Base-by-base conservation (phyloP, 352 stramenopile genomes). In the Globisporangium paroecandrum region DNA sequence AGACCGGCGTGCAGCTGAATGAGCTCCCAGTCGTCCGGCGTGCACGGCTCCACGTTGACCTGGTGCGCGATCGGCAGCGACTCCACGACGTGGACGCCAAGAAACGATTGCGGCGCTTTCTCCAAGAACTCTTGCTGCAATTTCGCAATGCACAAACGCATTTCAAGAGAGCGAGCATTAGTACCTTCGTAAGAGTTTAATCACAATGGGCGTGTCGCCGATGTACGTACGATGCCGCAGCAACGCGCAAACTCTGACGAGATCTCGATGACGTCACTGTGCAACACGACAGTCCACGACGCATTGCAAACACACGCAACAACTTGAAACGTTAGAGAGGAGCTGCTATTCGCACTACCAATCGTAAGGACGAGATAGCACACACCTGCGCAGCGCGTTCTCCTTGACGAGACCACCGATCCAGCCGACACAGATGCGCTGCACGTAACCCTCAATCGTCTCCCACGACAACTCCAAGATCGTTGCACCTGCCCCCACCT, bases 11-110 rank as follows among this genome's bases (percentile, higher is more conserved):
- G 89, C 62, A 95, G 64, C 69, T 97, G 89, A 63, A 97, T 92
- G 22, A 97, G 77, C 64, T 97, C 90, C 90, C 90, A 97, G 71
- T 97, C 90, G 68, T 97, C 90, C 1, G 86, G 68, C 3, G 89
- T 94, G 53, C 82, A 87, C 10, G 90, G 90, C 59, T 97, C 89
- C 6, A 97, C 84, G 64, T 91, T 89, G 24, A 97, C 77, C 43
- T 93, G 77, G 8, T 73, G 70, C 27, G 88, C 88, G 54, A 89
- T 79, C 1, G 88, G 79, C 29, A 95, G 68, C 25, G 74, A 70
- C 8, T 93, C 84, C n/a, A 90, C 85, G 15, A 95, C 73, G 53
- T 91, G 85, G 0, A 94, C 89, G 15, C 82, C 77, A 38, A 96
- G 58, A 54, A 88, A 87, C 12, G 85, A 56, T 24, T 88, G 83